Percentiles rank a stretch among this genome's conserved stretches.
Evolutionary conservation across 2,329 filamentous ascomycete species (phyloP).

Genomic region (Monilinia laxa): DNA sequence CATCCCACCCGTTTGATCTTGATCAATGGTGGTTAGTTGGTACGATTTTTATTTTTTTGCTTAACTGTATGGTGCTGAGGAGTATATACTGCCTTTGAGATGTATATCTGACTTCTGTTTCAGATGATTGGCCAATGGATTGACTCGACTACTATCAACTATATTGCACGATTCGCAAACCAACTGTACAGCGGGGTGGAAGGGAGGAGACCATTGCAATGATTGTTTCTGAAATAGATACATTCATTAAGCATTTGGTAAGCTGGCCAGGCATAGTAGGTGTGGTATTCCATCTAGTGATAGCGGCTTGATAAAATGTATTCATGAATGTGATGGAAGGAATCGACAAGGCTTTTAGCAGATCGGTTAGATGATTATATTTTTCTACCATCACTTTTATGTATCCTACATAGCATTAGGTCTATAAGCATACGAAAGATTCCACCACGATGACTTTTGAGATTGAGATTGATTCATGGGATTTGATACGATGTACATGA

Average conservation of each 20-base stretch:
- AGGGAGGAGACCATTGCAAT: slow-evolving; percentile 38
- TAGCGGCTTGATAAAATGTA: slow-evolving; percentile 25
- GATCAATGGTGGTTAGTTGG: slow-evolving; percentile 31
- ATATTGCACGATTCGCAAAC: slow-evolving; percentile 37
- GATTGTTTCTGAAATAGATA: slow-evolving; percentile 31
- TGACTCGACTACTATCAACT: slow-evolving; percentile 33
- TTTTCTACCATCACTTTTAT: slow-evolving; percentile 30
- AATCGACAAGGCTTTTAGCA: slow-evolving; percentile 22
- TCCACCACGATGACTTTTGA: slow-evolving; percentile 20
- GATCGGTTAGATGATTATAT: slow-evolving; percentile 1
- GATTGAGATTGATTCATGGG: not conserved
- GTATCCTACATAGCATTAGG: slow-evolving; percentile 36
- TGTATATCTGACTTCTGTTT: slow-evolving; percentile 36
- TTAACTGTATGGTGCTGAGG: slow-evolving; percentile 32
- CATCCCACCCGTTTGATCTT: slow-evolving; percentile 13
- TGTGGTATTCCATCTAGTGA: slow-evolving; percentile 28
- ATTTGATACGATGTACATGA: not conserved
- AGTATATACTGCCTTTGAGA: slow-evolving; percentile 26
- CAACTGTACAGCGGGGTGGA: slow-evolving; percentile 38
- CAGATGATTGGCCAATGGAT: slow-evolving; percentile 34
- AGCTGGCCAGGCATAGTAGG: slow-evolving; percentile 37
- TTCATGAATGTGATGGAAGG: slow-evolving; percentile 29
- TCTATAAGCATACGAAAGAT: slow-evolving; percentile 28
- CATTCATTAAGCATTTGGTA: slow-evolving; percentile 30
- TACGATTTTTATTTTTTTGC: slow-evolving; percentile 35